Evolutionary conservation across 139 green algal genomes (phyloP), one percentile per base, ranked within the genome.

Genomic region (Tetradesmus obliquus): DNA sequence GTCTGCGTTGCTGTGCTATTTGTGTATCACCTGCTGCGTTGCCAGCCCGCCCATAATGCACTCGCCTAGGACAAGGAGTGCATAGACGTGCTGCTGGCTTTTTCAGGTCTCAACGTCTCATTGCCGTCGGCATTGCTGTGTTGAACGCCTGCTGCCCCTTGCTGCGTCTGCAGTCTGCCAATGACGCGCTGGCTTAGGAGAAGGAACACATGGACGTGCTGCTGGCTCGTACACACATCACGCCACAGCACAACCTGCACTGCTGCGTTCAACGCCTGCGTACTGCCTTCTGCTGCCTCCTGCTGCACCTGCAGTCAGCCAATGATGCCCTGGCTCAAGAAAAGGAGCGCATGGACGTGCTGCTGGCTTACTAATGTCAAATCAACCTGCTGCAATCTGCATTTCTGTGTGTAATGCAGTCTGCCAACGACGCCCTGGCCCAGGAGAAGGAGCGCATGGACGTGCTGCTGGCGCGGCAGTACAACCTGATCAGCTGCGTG

Each of bases 401-500:
- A 7, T 81, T 13, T 84, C 9, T 55, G 12, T 5, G 12, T 86
- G 5, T 66, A 9, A 19, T 58, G 22, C 88, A 91, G 88, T 19
- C 57, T 45, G 17, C 88, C 22, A 91, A 87, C 53, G 55, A 66
- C 53, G 79, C 79, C 0, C 81, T 92, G 19, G 69, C 89, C 22
- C 20, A 87, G 1, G 91, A 95, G 86, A 94, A 95, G 91, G 66
- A 95, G 86, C 93, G 91, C 53, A 92, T 92, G 89, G 89, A 94
- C 55, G 88, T 91, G 17, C 80, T 95, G 84, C 74, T 95, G 60
- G n/a, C 54, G 53, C 72, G 93, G 58, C 93, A 95, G 86, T 92
- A 95, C 91, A 90, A 95, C 93, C 91, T 95, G 24, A 95, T 95
- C 71, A 87, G 88, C 80, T 87, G 79, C 51, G 88, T 91, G 5